Percentiles rank a stretch among this genome's conserved stretches.
Evolutionary conservation across 257 asterid species (phyloP).

Genomic region (Solanum megistacrolobum): DNA sequence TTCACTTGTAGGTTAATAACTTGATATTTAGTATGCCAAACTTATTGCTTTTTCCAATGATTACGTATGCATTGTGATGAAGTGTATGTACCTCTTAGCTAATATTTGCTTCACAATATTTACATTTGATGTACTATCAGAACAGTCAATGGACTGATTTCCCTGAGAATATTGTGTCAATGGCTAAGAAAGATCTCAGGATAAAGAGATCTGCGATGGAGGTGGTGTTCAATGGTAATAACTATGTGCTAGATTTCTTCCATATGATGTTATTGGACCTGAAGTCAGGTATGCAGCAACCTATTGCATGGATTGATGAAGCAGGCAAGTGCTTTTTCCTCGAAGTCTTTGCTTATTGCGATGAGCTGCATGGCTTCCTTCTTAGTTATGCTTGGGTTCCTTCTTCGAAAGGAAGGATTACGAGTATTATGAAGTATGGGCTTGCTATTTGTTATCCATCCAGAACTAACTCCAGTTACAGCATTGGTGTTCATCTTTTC

Average conservation of each 20-base stretch:
- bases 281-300: constrained; percentile 28
- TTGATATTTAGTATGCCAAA: too few relatives aligned
- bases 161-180: too few relatives aligned
- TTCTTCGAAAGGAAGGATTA: constrained; percentile 37
- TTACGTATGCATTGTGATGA: too few relatives aligned
- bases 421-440: constrained; percentile 52
- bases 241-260: constrained; percentile 41
- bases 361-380: constrained; percentile 31
- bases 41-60: too few relatives aligned
- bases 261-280: constrained; percentile 61
- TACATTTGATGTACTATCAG: too few relatives aligned
- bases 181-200: constrained; percentile 5
- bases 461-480: constrained; percentile 26
- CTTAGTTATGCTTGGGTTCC: constrained; percentile 84
- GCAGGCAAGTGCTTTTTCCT: constrained; percentile 73
- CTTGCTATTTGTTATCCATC: constrained; percentile 32
- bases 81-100: too few relatives aligned
- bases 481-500: constrained; percentile 56
- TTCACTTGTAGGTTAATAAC: too few relatives aligned
- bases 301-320: constrained; percentile 49
- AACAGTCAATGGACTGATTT: too few relatives aligned
- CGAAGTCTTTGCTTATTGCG: constrained; percentile 32
- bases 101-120: too few relatives aligned
- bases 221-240: constrained; percentile 23
- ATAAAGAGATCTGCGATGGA: constrained; percentile 42